These are phyloP conservation scores for Lenwebbia sp. DNA, from an alignment of 345 rosid species.

Conservation along the genomic window DNA sequence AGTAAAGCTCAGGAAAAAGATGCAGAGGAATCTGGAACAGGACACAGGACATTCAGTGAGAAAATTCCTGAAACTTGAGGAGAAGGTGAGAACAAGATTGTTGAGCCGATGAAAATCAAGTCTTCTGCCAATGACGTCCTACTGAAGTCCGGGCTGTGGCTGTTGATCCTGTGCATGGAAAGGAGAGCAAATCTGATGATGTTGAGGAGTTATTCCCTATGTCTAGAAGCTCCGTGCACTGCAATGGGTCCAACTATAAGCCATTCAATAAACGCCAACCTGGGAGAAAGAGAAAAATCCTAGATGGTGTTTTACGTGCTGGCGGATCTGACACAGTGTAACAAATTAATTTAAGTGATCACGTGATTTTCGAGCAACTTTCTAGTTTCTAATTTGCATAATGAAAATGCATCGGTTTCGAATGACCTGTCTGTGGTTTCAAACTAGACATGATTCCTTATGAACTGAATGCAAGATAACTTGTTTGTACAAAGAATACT, in stretches of 20 bases:
- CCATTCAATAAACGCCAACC: conserved; percentile 8
- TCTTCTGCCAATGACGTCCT: conserved; percentile 36
- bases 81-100: conserved; percentile 4
- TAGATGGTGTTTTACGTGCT: too few species aligned
- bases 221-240: conserved; percentile 49
- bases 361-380: too few species aligned
- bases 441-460: too few species aligned
- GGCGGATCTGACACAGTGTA: too few species aligned
- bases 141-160: conserved; percentile 39
- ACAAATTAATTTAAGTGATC: too few species aligned
- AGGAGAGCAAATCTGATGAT: conserved; percentile 20
- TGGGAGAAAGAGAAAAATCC: conserved; percentile 21
- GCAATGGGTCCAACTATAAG: conserved; percentile 22
- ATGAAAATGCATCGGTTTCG: too few species aligned
- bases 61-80: conserved; percentile 12
- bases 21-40: conserved; percentile 12
- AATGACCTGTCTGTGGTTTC: too few species aligned
- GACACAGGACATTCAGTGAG: conserved; percentile 5
- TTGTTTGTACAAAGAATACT: too few species aligned
- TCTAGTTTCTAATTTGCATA: too few species aligned
- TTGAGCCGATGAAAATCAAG: conserved; percentile 28
- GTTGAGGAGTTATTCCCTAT: conserved; percentile 43
- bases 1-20: conserved; percentile 3
- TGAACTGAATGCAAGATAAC: too few species aligned
- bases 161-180: conserved; percentile 24